Base-by-base conservation (phyloP, 73 alveolate species). In the Symbiodinium pilosum region DNA sequence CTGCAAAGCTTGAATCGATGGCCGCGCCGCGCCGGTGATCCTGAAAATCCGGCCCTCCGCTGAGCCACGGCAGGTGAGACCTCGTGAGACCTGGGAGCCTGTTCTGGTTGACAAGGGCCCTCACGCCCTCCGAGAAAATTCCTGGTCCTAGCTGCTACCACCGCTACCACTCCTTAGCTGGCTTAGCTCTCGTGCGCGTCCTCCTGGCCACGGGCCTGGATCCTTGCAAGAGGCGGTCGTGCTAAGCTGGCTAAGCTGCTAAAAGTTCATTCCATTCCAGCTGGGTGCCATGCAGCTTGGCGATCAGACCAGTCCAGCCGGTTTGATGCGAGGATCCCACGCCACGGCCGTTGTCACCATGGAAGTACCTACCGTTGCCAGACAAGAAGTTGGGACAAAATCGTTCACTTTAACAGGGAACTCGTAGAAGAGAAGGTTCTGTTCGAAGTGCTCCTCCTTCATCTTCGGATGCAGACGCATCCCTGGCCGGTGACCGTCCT, bases 281-380 rank as follows among this genome's bases (percentile, higher is more conserved):
- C 71, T 40, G 95, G 86, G 86, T 40, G 95, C 64, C 43, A 20
- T 21, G 75, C 95, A 92, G 51, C 54, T 92, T 92, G 83, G 98
- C 98, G 40, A 92, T 86, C n/a, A 92, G 89, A 28, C 98, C 98
- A 0, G 98, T 92, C 98, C 98, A 92, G 18, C 98, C 98, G 2
- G 98, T 92, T 28, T 92, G 98, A 40, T 92, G 98, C 43, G 98
- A 92, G 38, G 98, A 69, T 39, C 98, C 98, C 28, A 92, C 98
- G 54, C 98, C 98, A 38, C 98, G 30, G 18, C 98, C 98, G 41
- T 47, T 92, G 91, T 92, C 98, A 28, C 98, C 98, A 36, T 92
- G 98, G 91, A 92, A 92, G 98, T 92, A 73, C 95, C 95, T 88
- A 28, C 69, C 38, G 59, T 47, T 14, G 59, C 59, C 59, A 47